Conservation (phyloP, 2,329 filamentous ascomycete species). For the Neocucurbitaria cava region DNA sequence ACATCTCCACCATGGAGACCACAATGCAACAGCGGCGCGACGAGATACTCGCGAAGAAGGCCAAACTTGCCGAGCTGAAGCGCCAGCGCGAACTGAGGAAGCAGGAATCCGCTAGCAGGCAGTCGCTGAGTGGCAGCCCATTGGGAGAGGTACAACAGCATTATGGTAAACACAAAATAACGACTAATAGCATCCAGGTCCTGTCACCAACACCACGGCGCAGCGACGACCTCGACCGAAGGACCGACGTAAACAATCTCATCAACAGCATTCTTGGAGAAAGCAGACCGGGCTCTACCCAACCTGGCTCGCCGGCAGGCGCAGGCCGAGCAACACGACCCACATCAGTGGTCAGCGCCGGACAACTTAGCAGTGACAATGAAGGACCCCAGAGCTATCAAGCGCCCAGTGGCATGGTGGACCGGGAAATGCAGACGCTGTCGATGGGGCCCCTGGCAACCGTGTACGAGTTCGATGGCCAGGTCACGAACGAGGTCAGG, state of each 20-base stretch:
- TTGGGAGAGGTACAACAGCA: slow-evolving; percentile 69
- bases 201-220: slow-evolving; percentile 74
- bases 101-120: slow-evolving; percentile 73
- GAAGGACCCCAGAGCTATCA: slow-evolving; percentile 40
- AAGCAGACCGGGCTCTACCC: slow-evolving; percentile 73
- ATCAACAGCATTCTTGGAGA: slow-evolving; percentile 85
- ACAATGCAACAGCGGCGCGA: slow-evolving; percentile 85
- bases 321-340: slow-evolving; percentile 71
- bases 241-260: slow-evolving; percentile 74
- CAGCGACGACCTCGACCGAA: slow-evolving; percentile 68
- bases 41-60: slow-evolving; percentile 96
- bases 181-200: slow-evolving; percentile 57
- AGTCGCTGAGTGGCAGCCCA: slow-evolving; percentile 66
- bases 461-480: slow-evolving; percentile 80
- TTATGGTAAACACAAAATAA: not conserved
- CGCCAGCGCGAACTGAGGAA: slow-evolving; percentile 84
- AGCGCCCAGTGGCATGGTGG: slow-evolving; percentile 38
- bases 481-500: slow-evolving; percentile 73
- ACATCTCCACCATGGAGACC: slow-evolving; percentile 36
- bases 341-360: slow-evolving; percentile 83
- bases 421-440: slow-evolving; percentile 68
- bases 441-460: slow-evolving; percentile 76
- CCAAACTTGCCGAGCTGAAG: slow-evolving; percentile 95
- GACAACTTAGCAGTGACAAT: slow-evolving; percentile 78
- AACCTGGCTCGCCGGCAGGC: slow-evolving; percentile 58